phyloP scores from a whole-genome alignment of 2,329 filamentous ascomycete species.

The Colletotrichum chlorophyti region DNA sequence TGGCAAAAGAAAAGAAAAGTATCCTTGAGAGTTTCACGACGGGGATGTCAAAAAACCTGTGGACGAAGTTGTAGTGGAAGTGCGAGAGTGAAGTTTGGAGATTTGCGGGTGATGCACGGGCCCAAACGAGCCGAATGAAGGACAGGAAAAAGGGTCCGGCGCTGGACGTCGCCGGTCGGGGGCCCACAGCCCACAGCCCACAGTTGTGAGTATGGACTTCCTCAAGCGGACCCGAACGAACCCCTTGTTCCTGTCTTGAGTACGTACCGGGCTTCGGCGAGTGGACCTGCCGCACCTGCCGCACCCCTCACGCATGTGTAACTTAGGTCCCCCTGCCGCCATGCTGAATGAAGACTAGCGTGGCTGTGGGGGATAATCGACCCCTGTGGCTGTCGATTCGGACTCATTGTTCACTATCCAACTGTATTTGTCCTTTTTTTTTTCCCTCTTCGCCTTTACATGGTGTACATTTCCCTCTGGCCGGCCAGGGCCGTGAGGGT shows the following conservation, averaged over 20 bases:
- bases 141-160: neutral
- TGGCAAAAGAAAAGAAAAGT: neutral
- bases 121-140: conserved; percentile 12
- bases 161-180: too few species aligned
- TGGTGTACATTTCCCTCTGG: neutral
- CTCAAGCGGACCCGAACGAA: too few species aligned
- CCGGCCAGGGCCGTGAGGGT: too few species aligned
- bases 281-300: neutral
- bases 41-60: conserved; percentile 19
- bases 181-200: too few species aligned
- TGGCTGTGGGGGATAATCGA: neutral
- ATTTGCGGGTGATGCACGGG: conserved; percentile 24
- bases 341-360: conserved; percentile 7
- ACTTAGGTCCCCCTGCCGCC: conserved; percentile 4
- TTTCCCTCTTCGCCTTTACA: neutral
- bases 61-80: neutral
- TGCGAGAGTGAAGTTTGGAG: conserved; percentile 21
- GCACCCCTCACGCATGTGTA: conserved; percentile 12
- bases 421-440: conserved; percentile 1
- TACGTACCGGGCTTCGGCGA: neutral
- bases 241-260: neutral
- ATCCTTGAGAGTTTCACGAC: conserved; percentile 18
- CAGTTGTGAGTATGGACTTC: too few species aligned
- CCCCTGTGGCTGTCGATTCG: conserved; percentile 15
- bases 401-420: neutral